Evolutionary conservation across 2,329 filamentous ascomycete species (phyloP).

Genomic region (Oidium heveae): DNA sequence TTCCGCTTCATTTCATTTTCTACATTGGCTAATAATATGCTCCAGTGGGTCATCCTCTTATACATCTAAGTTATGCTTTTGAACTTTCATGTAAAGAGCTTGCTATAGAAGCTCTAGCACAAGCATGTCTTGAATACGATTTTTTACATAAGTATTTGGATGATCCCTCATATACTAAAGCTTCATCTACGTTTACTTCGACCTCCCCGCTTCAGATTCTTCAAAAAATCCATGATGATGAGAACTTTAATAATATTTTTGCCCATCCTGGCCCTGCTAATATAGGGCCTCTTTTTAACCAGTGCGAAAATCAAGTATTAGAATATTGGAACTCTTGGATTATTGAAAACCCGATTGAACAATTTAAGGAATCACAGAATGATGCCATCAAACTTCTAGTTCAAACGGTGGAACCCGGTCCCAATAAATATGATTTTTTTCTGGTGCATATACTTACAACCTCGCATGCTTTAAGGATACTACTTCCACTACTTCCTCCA

Average conservation of each 20-base stretch:
- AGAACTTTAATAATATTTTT: conserved; percentile 42
- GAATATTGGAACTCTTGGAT: conserved; percentile 86
- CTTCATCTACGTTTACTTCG: conserved; percentile 30
- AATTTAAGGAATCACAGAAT: conserved; percentile 49
- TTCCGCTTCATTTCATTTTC: not conserved
- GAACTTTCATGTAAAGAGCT: conserved; percentile 69
- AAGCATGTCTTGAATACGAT: conserved; percentile 33
- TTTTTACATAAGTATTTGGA: conserved; percentile 44
- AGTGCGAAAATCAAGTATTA: conserved; percentile 44
- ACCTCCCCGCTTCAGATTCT: conserved; percentile 43
- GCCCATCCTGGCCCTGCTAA: conserved; percentile 31
- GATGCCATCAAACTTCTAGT: conserved; percentile 35
- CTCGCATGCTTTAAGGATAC: conserved; percentile 66
- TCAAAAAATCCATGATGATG: conserved; percentile 40
- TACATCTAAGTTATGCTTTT: conserved; percentile 83
- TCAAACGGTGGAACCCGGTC: conserved; percentile 28
- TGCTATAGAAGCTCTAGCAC: conserved; percentile 63
- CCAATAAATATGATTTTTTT: conserved; percentile 58
- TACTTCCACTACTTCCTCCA: conserved; percentile 52
- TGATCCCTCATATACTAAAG: conserved; percentile 41
- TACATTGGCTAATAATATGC: not conserved
- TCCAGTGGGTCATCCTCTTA: conserved; percentile 68
- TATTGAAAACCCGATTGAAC: conserved; percentile 39
- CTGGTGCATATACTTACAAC: conserved; percentile 60
- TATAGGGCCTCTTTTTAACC: conserved; percentile 38